Evolutionary conservation across 768 basidiomycete genomes (phyloP).

Genomic region (Mrakia blollopis): DNA sequence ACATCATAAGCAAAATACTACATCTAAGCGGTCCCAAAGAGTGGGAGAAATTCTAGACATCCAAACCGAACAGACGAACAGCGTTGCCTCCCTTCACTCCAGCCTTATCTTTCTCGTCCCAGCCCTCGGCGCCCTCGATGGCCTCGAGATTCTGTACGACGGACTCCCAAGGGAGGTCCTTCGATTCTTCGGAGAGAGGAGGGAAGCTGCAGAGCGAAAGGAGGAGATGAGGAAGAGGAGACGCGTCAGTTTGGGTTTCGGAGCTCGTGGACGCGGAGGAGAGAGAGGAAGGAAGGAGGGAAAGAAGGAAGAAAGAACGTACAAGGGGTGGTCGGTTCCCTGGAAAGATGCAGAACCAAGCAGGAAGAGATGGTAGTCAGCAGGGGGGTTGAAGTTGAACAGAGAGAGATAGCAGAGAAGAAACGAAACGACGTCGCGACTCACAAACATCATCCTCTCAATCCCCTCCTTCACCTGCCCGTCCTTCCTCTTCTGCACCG

Average conservation of each 20-base stretch:
- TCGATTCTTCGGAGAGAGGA: slow-evolving; percentile 59
- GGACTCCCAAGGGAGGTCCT: slow-evolving; percentile 59
- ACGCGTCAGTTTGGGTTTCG: too few relatives aligned
- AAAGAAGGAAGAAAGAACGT: not conserved
- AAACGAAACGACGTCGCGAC: too few relatives aligned
- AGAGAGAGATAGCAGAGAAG: too few relatives aligned
- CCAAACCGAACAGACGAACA: slow-evolving; percentile 54
- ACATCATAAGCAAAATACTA: too few relatives aligned
- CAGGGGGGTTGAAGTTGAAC: too few relatives aligned
- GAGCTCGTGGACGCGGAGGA: too few relatives aligned
- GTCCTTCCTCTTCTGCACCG: not conserved
- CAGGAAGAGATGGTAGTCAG: too few relatives aligned
- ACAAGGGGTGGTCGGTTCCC: slow-evolving; percentile 4
- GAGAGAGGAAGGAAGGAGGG: not conserved
- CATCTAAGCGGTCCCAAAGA: too few relatives aligned
- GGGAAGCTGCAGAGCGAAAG: slow-evolving; percentile 63
- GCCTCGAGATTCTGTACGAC: slow-evolving; percentile 81
- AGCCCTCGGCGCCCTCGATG: slow-evolving; percentile 61
- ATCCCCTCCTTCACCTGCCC: slow-evolving; percentile 8
- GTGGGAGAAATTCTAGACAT: not conserved
- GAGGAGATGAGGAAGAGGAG: not conserved
- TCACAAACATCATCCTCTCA: slow-evolving; percentile 22
- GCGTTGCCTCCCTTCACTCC: slow-evolving; percentile 71
- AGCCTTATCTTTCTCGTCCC: slow-evolving; percentile 57
- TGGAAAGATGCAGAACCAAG: too few relatives aligned